Conservation (phyloP, 495 filamentous ascomycete species). For the Aspergillus nidulans region DNA sequence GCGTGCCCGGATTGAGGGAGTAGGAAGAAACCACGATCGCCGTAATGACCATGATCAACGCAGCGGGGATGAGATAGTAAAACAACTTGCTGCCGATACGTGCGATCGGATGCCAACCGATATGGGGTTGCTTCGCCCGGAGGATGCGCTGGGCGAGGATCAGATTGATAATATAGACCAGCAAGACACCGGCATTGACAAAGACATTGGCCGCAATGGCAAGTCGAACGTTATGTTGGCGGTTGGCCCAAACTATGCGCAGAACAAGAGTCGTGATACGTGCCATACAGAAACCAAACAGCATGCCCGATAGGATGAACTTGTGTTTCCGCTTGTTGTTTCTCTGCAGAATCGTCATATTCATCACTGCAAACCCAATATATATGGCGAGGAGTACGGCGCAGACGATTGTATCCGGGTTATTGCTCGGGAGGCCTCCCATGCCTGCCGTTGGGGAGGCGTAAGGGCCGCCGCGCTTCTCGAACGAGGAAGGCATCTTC, state of each 20-base stretch:
- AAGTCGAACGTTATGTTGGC: slow-evolving; percentile 43
- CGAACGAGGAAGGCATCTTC: slow-evolving; percentile 7
- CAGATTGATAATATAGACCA: slow-evolving; percentile 80
- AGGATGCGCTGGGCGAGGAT: slow-evolving; percentile 74
- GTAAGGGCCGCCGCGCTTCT: slow-evolving; percentile 33
- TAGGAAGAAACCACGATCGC: slow-evolving; percentile 61
- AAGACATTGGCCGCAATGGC: slow-evolving; percentile 72
- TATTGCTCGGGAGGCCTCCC: slow-evolving; percentile 53
- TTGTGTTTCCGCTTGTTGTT: slow-evolving; percentile 59
- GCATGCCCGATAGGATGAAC: slow-evolving; percentile 63
- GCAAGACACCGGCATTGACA: slow-evolving; percentile 67
- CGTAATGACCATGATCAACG: slow-evolving; percentile 66
- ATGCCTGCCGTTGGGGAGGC: slow-evolving; percentile 44
- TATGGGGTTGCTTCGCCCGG: slow-evolving; percentile 62
- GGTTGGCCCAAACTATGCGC: slow-evolving; percentile 51
- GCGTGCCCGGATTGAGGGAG: slow-evolving; percentile 51
- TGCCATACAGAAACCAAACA: slow-evolving; percentile 78
- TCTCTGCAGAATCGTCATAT: slow-evolving; percentile 61
- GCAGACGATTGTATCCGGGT: slow-evolving; percentile 61
- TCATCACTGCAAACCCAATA: slow-evolving; percentile 48
- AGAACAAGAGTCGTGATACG: slow-evolving; percentile 60
- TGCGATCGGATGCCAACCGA: slow-evolving; percentile 60
- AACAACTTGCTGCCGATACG: slow-evolving; percentile 49
- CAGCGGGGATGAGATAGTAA: slow-evolving; percentile 56
- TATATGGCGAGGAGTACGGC: slow-evolving; percentile 64